phyloP scores from a whole-genome alignment of 805 yeast genomes.

The Wickerhamiella nectarea region DNA sequence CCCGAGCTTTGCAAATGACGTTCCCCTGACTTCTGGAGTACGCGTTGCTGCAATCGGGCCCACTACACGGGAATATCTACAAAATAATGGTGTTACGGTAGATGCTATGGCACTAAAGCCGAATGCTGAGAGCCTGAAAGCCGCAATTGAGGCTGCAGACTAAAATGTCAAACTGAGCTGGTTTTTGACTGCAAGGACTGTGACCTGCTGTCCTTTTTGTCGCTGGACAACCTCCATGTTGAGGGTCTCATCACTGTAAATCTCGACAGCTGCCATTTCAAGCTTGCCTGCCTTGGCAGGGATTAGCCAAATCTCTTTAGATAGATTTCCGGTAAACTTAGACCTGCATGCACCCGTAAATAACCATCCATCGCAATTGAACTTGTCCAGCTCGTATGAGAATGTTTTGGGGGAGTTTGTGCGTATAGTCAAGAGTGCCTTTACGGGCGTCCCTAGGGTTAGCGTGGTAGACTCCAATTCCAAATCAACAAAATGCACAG shows the following conservation, averaged over 20 bases:
- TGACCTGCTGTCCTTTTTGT: constrained; percentile 53
- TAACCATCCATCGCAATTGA: constrained; percentile 57
- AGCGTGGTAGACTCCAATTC: constrained; percentile 14
- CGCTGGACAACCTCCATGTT: constrained; percentile 48
- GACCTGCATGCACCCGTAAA: constrained; percentile 57
- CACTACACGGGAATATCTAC: constrained; percentile 57
- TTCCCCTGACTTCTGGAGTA: not conserved
- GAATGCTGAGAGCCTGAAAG: constrained; percentile 43
- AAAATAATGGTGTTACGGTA: constrained; percentile 39
- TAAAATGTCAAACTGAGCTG: constrained; percentile 48
- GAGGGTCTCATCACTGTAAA: constrained; percentile 29
- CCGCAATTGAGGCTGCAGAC: constrained; percentile 24
- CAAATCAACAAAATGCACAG: constrained; percentile 46
- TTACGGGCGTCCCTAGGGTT: not conserved
- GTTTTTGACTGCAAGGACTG: constrained; percentile 59
- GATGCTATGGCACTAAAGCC: constrained; percentile 60
- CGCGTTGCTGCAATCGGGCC: constrained; percentile 80
- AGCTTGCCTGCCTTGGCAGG: constrained; percentile 71
- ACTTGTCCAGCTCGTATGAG: constrained; percentile 36
- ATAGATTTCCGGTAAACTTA: constrained; percentile 29
- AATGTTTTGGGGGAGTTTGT: constrained; percentile 23
- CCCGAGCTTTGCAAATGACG: constrained; percentile 63
- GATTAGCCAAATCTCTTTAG: constrained; percentile 37
- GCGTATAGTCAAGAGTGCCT: not conserved
- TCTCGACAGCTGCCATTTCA: constrained; percentile 46